Conservation (phyloP, 176 grass and related monocot genomes). For the Alloteropsis semialata region DNA sequence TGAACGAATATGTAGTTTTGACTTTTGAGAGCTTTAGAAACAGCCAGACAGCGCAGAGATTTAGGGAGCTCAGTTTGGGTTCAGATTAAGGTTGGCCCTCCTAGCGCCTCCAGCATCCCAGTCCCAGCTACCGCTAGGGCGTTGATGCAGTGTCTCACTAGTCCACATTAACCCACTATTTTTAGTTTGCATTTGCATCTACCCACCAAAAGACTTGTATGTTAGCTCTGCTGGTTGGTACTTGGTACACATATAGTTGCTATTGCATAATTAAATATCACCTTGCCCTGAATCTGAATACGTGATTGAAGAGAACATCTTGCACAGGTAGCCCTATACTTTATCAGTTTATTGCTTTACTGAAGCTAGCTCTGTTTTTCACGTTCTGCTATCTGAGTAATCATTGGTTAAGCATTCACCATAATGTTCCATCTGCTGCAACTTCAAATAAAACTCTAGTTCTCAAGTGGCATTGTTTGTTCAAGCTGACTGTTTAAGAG, state of each 20-base stretch:
- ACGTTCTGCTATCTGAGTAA: neutral
- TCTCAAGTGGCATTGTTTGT: neutral
- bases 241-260: neutral
- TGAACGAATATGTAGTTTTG: neutral
- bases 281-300: neutral
- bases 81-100: slow-evolving; percentile 3
- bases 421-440: neutral
- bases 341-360: neutral
- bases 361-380: neutral
- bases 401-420: neutral
- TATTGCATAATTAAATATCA: neutral
- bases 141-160: neutral
- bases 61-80: neutral
- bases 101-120: neutral
- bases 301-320: neutral
- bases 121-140: neutral
- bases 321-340: neutral
- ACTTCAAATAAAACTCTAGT: neutral
- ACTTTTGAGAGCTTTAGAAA: neutral
- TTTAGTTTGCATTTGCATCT: neutral
- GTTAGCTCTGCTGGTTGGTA: neutral
- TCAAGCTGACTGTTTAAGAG: too few relatives aligned
- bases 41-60: too few relatives aligned
- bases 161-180: neutral
- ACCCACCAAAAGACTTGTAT: neutral